Conservation (phyloP, 805 yeast genomes). For the Candida railenensis region DNA sequence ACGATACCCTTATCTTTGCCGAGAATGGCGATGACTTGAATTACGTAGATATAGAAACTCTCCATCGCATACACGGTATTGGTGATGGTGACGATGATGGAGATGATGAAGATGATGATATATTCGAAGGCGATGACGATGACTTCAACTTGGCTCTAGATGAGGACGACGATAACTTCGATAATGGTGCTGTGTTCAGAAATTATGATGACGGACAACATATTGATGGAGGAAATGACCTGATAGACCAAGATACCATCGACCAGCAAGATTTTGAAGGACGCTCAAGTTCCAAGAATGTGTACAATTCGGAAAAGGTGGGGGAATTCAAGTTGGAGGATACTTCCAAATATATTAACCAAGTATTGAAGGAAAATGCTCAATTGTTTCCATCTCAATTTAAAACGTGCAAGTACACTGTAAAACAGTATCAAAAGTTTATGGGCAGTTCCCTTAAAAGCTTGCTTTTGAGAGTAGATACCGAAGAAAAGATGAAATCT, state of each 20-base stretch:
- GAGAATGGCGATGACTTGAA: not conserved
- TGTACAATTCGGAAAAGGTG: not conserved
- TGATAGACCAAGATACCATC: not conserved
- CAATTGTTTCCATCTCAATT: not conserved
- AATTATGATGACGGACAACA: not conserved
- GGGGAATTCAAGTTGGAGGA: not conserved
- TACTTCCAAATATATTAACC: not conserved
- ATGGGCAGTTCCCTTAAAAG: not conserved
- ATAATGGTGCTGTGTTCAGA: not conserved
- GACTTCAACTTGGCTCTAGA: not conserved
- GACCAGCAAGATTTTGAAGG: not conserved
- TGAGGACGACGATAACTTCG: not conserved
- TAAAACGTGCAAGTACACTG: not conserved
- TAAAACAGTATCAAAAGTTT: constrained; percentile 1
- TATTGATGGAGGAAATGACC: not conserved
- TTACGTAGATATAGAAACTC: not conserved
- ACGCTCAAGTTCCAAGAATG: not conserved
- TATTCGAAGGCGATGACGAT: not conserved
- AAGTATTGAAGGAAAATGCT: not conserved
- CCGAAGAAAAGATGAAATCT: not conserved
- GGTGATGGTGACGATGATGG: not conserved
- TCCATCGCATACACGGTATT: not conserved
- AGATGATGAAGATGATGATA: not conserved
- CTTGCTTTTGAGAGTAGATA: not conserved
- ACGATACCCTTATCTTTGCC: not conserved